Evolutionary conservation across 768 basidiomycete genomes (phyloP), one percentile per base, ranked within the genome.

Genomic region (Podaxis pistillaris): DNA sequence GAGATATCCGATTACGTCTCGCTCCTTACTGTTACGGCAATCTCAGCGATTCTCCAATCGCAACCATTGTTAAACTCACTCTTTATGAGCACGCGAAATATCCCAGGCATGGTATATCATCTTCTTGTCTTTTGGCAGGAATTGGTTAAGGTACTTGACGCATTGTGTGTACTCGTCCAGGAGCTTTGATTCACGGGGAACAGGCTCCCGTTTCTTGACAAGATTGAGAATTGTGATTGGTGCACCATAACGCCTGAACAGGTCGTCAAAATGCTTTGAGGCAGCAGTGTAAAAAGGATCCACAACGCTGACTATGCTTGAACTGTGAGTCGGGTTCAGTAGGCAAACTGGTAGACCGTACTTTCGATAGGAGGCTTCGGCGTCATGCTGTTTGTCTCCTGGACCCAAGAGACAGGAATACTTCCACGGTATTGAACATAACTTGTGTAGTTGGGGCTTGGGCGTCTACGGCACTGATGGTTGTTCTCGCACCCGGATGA

Each of bases 371-470:
- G 96, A 1, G 97, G 97, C 66, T 90, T 88, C 0, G 94, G 91
- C n/a, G 80, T 89, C 86, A 96, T 94, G 58, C 87, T 88, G 50
- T 85, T 93, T 1, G 86, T 88, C 64, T 98, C 97, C 72, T 99
- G 96, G 12, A 92, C 91, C 97, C 97, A 99, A 71, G 91, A 95
- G 2, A 98, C 81, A 0, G 97, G 97, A 38, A 99, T 98, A 64
- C 93, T 95, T 6, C 96, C 96, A 22, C 96, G 84, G 72, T 96
- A 95, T 88, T 98, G 96, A 2, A 98, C 94, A 72, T 94, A 98
- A 65, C 93, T 94, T 0, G 97, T 97, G 70, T 93, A 98, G 58
- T 91, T 89, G 0, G 96, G 92, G 70, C 86, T 92, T 0, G 89
- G 88, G 2, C 84, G 78, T 26, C 89, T 78, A 17, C 61, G 53